Evolutionary conservation across 2,329 filamentous ascomycete species (phyloP), one percentile per base, ranked within the genome.

Genomic region (Ascochyta koolunga): DNA sequence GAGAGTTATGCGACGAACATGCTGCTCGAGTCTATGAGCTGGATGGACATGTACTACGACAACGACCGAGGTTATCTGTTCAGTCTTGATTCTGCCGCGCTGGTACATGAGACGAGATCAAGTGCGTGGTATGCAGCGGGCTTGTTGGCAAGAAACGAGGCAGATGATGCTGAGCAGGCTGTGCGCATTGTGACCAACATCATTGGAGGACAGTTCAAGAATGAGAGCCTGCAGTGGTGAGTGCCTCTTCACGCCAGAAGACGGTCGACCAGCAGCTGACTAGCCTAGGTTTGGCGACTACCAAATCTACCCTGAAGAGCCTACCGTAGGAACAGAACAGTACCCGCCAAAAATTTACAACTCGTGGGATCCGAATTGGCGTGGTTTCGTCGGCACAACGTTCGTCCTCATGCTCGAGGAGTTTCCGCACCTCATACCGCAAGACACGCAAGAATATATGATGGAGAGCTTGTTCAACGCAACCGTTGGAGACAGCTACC

Each of bases 281-380:
- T n/a, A 6, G 4, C 1, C 6, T 24, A 70, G 77, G 77, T 78
- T 74, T 55, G 82, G 79, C 22, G 78, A 80, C 47, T 86, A 85
- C 59, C 80, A 83, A 38, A 73, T 77, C 24, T 77, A 82, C 36
- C 82, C 82, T 0, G 83, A 87, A 59, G 80, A 87, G 66, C 85
- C 85, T 0, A 79, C 78, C 2, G 80, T 87, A 4, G 84, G 83
- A 16, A 80, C 77, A 2, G 47, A 71, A 2, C 69, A 74, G 15
- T 87, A 87, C 57, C 76, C 78, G 1, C 68, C 77, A 0, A 64
- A 69, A 4, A 83, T 83, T 29, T 85, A 86, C 64, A 77, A 80
- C 50, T 79, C 80, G 0, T 87, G 83, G 82, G 85, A 87, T 59
- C 84, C 84, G 1, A 87, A 88, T 56, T 87, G 85, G 85, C 77